Percentiles rank a stretch among this genome's conserved stretches.
phyloP scores from a whole-genome alignment of 2,329 filamentous ascomycete species.

The Pseudovirgaria hyperparasitica region DNA sequence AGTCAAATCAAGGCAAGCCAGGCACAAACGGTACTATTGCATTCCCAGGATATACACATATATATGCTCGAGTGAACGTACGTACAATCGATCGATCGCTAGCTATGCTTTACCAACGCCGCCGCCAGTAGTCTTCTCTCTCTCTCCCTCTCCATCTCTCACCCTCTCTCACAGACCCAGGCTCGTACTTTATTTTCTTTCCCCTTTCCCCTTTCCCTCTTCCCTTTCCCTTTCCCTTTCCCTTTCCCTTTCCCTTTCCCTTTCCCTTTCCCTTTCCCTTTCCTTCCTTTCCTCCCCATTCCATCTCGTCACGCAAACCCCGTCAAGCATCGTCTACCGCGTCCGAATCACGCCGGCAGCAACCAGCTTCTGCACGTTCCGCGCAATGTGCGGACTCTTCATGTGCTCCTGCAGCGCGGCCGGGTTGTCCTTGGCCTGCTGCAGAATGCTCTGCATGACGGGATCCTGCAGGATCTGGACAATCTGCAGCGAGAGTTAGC shows the following conservation, averaged over 20 bases:
- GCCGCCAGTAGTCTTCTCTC: too few relatives aligned
- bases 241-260: conserved; percentile 1
- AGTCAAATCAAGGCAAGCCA: too few relatives aligned
- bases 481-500: conserved; percentile 42
- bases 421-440: conserved; percentile 90
- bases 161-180: too few relatives aligned
- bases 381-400: conserved; percentile 73
- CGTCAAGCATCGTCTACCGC: conserved; percentile 22
- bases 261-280: background rate
- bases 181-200: too few relatives aligned
- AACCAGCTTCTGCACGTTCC: conserved; percentile 89
- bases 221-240: too few relatives aligned
- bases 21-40: too few relatives aligned
- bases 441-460: conserved; percentile 93
- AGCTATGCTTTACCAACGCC: too few relatives aligned
- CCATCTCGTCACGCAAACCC: background rate
- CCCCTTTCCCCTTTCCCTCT: too few relatives aligned
- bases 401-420: conserved; percentile 93
- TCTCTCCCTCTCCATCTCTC: too few relatives aligned
- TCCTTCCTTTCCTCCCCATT: background rate
- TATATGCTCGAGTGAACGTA: too few relatives aligned
- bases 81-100: too few relatives aligned
- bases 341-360: conserved; percentile 84
- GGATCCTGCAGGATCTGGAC: conserved; percentile 87
- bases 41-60: too few relatives aligned